Percentiles rank a stretch among this genome's conserved stretches.
Evolutionary conservation across 2,329 filamentous ascomycete genomes (phyloP).

Genomic region (Dactylonectria macrodidyma): DNA sequence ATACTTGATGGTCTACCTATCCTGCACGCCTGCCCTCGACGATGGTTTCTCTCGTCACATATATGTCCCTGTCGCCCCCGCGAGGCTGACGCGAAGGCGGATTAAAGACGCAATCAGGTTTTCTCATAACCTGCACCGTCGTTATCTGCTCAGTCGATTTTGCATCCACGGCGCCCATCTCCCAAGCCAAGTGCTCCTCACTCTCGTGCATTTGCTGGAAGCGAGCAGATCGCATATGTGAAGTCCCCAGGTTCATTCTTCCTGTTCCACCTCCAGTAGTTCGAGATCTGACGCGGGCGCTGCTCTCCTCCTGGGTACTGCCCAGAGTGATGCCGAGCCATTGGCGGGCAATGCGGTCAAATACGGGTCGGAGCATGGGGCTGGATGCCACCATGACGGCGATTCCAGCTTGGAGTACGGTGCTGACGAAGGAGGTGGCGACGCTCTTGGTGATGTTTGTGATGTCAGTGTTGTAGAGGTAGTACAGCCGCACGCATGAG

Average conservation of each 20-base stretch:
- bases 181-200: conserved; percentile 29
- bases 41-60: conserved; percentile 12
- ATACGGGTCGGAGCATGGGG: conserved; percentile 27
- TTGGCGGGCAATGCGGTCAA: conserved; percentile 18
- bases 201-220: conserved; percentile 26
- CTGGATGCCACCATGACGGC: conserved; percentile 32
- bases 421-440: conserved; percentile 21
- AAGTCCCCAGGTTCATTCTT: background rate
- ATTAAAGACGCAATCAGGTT: background rate
- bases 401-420: conserved; percentile 28
- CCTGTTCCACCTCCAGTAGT: background rate
- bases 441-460: conserved; percentile 26
- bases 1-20: background rate
- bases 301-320: conserved; percentile 11
- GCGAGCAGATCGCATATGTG: background rate
- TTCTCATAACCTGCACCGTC: background rate
- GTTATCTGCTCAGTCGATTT: background rate
- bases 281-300: background rate
- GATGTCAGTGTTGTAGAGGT: conserved; percentile 31
- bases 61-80: background rate
- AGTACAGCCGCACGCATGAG: conserved; percentile 33
- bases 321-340: conserved; percentile 16
- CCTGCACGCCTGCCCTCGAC: conserved; percentile 4
- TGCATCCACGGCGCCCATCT: conserved; percentile 15
- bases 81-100: background rate